A percentile compares a stretch with the other conserved stretches of the same genome.
phyloP scores from a whole-genome alignment of 164 flowering plant species.

The Aristolochia contorta region DNA sequence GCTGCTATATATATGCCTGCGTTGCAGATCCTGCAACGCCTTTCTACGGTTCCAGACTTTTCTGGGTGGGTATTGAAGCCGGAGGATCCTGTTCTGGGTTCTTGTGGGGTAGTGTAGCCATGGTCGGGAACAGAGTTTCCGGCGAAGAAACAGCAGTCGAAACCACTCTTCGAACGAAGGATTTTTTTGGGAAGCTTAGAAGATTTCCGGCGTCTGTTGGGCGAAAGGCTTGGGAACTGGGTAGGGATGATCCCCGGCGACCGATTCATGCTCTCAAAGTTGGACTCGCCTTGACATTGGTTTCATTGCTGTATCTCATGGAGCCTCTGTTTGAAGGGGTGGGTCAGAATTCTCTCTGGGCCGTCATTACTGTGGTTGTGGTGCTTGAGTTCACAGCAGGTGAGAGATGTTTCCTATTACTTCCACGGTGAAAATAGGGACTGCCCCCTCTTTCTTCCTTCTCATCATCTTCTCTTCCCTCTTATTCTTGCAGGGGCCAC shows the following conservation, averaged over 20 bases:
- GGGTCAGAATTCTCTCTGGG: conserved; percentile 86
- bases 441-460: neutral
- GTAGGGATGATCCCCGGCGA: conserved; percentile 67
- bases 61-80: neutral
- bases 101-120: neutral
- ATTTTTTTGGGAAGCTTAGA: conserved; percentile 13
- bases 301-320: conserved; percentile 61
- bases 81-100: neutral
- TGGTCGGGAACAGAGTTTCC: conserved; percentile 8
- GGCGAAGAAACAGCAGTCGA: neutral
- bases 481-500: conserved; percentile 56
- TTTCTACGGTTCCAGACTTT: neutral
- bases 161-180: neutral
- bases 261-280: conserved; percentile 79
- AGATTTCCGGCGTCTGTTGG: conserved; percentile 19
- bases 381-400: conserved; percentile 96
- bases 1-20: too few relatives aligned
- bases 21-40: too few relatives aligned
- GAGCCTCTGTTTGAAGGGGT: conserved; percentile 71
- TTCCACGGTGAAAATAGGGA: neutral
- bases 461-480: neutral
- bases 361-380: conserved; percentile 94
- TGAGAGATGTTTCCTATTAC: conserved; percentile 6
- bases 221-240: conserved; percentile 36
- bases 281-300: conserved; percentile 67